Evolutionary conservation across 2,329 filamentous ascomycete genomes (phyloP), one percentile per base, ranked within the genome.

Genomic region (Scytalidium lignicola): DNA sequence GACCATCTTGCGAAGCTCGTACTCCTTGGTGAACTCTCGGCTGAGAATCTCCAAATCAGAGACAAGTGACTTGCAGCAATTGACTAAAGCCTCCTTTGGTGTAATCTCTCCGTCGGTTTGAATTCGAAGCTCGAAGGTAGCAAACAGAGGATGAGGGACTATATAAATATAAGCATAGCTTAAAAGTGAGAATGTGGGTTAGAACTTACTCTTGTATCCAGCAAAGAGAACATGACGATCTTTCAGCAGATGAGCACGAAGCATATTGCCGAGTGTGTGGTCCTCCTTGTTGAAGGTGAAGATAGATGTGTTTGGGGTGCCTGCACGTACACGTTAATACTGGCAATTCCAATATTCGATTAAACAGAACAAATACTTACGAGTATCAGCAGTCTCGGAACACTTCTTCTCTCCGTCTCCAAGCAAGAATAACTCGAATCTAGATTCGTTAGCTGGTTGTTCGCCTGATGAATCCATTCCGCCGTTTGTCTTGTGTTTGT

Each of bases 231-330:
- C 87, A 65, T 95, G 85, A 17, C 83, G 80, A 62, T 89, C 86
- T 67, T 88, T 84, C 72, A 93, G 84, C 50, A 99, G 85, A 62
- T 92, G 88, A 62, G 89, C 85, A 43, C 86, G 81, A 49, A 99
- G 79, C 49, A 99, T 78, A 68, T 99, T 96, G 60, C 86, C 93
- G 21, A 99, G 80, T 1, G 92, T 96, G 71, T 96, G 92, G 62
- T 99, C 93, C 69, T 99, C 93, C 70, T 96, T 97, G 71, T 90
- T 89, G 71, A 99, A 84, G 51, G 89, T 83, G 73, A 99, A 99
- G 70, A 96, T 88, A 9, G 90, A 88, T n/a, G 88, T 90, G 67
- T 96, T 95, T 19, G 92, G 89, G 66, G 95, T 90, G 64, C 90
- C 90, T 93, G 51, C 39, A n/a, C 40, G 7, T 65, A 28, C 10